Conservation (phyloP, 2,329 filamentous ascomycete genomes). For the Dactylella cylindrospora region DNA sequence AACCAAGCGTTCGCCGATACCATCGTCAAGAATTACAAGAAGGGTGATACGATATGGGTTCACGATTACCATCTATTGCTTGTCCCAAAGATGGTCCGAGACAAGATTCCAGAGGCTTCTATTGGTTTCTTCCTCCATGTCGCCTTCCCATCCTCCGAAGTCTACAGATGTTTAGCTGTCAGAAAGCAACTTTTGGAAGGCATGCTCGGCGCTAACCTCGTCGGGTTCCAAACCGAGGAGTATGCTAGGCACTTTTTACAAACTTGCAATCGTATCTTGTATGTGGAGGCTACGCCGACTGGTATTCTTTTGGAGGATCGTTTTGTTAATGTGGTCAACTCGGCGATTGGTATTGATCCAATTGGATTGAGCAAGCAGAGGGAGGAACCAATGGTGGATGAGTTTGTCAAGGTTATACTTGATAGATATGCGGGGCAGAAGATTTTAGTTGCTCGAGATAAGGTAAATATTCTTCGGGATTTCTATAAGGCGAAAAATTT, state of each 20-base stretch:
- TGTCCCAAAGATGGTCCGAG: slow-evolving; percentile 83
- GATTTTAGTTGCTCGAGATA: slow-evolving; percentile 89
- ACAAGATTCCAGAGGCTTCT: slow-evolving; percentile 86
- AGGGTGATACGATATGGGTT: slow-evolving; percentile 88
- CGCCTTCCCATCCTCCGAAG: slow-evolving; percentile 92
- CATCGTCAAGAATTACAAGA: slow-evolving; percentile 89
- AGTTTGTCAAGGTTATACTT: slow-evolving; percentile 77
- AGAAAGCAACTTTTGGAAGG: slow-evolving; percentile 85
- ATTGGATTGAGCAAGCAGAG: slow-evolving; percentile 71
- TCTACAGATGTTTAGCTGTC: slow-evolving; percentile 86
- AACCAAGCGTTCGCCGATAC: slow-evolving; percentile 92
- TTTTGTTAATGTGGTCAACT: slow-evolving; percentile 82
- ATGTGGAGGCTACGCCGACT: slow-evolving; percentile 84
- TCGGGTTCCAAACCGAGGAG: slow-evolving; percentile 91
- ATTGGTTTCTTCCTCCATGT: slow-evolving; percentile 96
- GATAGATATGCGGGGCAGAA: slow-evolving; percentile 85
- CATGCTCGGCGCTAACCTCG: slow-evolving; percentile 86
- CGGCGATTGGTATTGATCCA: slow-evolving; percentile 90
- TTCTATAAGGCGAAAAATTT: background rate
- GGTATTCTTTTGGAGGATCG: slow-evolving; percentile 89
- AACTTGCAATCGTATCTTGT: slow-evolving; percentile 86
- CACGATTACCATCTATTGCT: slow-evolving; percentile 93
- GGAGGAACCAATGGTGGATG: slow-evolving; percentile 69
- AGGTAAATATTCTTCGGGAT: slow-evolving; percentile 54
- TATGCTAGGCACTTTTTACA: slow-evolving; percentile 93